Evolutionary conservation across 2,329 filamentous ascomycete genomes (phyloP), one percentile per base, ranked within the genome.

Genomic region (Camillea tinctor): DNA sequence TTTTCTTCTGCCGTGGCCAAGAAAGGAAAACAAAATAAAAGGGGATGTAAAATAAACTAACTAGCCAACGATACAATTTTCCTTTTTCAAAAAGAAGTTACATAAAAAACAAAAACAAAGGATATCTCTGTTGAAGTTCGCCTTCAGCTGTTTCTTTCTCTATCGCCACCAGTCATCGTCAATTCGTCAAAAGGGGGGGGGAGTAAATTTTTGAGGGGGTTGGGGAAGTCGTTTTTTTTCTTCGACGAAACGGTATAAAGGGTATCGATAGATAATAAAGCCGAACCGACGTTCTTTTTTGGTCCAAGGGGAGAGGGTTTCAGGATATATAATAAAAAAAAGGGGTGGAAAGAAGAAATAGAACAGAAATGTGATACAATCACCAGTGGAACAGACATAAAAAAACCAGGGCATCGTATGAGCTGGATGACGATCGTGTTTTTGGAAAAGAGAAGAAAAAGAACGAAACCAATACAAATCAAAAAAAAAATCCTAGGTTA

Each of bases 301-400:
- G n/a, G n/a, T n/a, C n/a, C n/a, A n/a, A n/a, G n/a, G n/a, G 36
- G 11, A 15, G 26, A 7, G 7, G 26, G 13, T 4, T 30, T 56
- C 50, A 54, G 55, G 49, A 53, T 52, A 61, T 56, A 56, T 59
- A 66, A 54, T 61, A 68, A 56, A 65, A 66, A 65, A 67, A 58
- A 66, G 64, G 22, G n/a, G n/a, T n/a, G n/a, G 36, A 61, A 52
- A 56, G 62, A 62, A 57, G 49, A 36, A 61, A 48, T 15, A 56
- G 24, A 48, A n/a, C 24, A 24, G 7, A 30, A 30, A 30, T 9
- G 13, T 30, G 26, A 30, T 30, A 30, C 26, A 4, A 30, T 9
- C 7, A 30, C 7, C 26, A 30, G 26, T 1, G 13, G 13, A 30
- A 30, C 26, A 49, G 52, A 60, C 57, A 57, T 52, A 54, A 50